phyloP scores from a whole-genome alignment of 2,329 filamentous ascomycete species.

The Xylariaceae sp. region DNA sequence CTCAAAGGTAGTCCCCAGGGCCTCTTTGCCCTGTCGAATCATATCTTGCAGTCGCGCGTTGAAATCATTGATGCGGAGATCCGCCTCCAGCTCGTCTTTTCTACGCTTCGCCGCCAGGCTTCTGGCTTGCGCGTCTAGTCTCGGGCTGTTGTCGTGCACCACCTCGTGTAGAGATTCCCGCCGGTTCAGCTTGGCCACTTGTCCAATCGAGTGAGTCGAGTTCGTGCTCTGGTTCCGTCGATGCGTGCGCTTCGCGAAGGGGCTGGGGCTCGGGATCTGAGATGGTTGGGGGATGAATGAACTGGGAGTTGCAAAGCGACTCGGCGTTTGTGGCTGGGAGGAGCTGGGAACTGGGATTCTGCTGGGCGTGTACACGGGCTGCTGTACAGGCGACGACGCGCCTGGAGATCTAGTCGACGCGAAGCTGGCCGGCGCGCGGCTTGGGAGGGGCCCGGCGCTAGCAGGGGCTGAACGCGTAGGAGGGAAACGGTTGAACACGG shows the following conservation, averaged over 20 bases:
- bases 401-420: slow-evolving; percentile 43
- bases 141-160: slow-evolving; percentile 40
- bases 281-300: slow-evolving; percentile 22
- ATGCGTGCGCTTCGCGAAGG: slow-evolving; percentile 31
- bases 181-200: slow-evolving; percentile 17
- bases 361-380: slow-evolving; percentile 29
- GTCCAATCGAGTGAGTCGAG: slow-evolving; percentile 37
- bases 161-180: slow-evolving; percentile 21
- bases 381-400: slow-evolving; percentile 22
- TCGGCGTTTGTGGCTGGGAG: slow-evolving; percentile 27
- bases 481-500: slow-evolving; percentile 27
- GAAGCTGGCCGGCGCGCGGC: slow-evolving; percentile 47
- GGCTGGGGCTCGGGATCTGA: slow-evolving; percentile 29
- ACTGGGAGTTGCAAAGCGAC: slow-evolving; percentile 14
- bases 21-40: slow-evolving; percentile 84
- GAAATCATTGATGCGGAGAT: slow-evolving; percentile 72
- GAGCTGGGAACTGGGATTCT: slow-evolving; percentile 38
- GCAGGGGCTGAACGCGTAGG: slow-evolving; percentile 44
- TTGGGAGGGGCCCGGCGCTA: slow-evolving; percentile 39
- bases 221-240: slow-evolving; percentile 42
- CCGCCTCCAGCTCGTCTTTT: slow-evolving; percentile 69
- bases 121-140: slow-evolving; percentile 61
- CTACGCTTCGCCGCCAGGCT: slow-evolving; percentile 65
- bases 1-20: slow-evolving; percentile 69
- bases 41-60: slow-evolving; percentile 76